Conservation (phyloP, 2,329 filamentous ascomycete genomes). For the Colletotrichum sp. region DNA sequence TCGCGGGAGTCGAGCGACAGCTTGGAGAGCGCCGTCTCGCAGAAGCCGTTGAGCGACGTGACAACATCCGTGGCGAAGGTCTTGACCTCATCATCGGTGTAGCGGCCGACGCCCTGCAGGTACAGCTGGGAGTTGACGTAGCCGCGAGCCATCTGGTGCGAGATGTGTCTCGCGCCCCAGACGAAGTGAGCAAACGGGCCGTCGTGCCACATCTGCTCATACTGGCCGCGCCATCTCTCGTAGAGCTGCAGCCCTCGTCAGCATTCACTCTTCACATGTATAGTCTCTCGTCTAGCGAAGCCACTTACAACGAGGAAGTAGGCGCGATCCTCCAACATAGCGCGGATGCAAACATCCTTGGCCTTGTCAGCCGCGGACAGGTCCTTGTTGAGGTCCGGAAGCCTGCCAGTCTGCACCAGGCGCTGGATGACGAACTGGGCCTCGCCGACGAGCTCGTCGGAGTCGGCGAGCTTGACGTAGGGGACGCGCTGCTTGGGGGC, state of each 20-base stretch:
- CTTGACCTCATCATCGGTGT: conserved; percentile 22
- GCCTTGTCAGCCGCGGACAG: conserved; percentile 15
- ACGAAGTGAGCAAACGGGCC: conserved; percentile 23
- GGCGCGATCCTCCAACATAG: conserved; percentile 25
- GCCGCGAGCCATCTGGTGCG: neutral
- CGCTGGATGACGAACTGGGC: conserved; percentile 22
- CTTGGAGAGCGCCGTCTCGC: conserved; percentile 16
- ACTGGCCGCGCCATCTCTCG: conserved; percentile 26
- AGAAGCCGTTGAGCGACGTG: conserved; percentile 22
- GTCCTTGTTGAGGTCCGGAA: conserved; percentile 17
- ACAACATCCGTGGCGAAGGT: conserved; percentile 22
- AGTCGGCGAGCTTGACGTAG: conserved; percentile 23
- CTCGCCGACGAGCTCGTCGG: conserved; percentile 26
- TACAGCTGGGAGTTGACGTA: conserved; percentile 24
- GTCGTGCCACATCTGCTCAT: conserved; percentile 21
- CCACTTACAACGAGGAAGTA: conserved; percentile 25
- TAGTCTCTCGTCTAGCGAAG: neutral
- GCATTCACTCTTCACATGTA: neutral
- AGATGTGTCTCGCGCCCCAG: conserved; percentile 22
- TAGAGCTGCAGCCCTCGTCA: conserved; percentile 17
- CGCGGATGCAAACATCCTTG: conserved; percentile 21
- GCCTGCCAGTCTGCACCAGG: conserved; percentile 22
- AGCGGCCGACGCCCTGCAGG: conserved; percentile 25
- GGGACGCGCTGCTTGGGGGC: conserved; percentile 26
- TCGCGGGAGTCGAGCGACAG: neutral